These are phyloP conservation scores for Wickerhamiella brachini DNA, from an alignment of 805 yeast species.

Conservation along the genomic window DNA sequence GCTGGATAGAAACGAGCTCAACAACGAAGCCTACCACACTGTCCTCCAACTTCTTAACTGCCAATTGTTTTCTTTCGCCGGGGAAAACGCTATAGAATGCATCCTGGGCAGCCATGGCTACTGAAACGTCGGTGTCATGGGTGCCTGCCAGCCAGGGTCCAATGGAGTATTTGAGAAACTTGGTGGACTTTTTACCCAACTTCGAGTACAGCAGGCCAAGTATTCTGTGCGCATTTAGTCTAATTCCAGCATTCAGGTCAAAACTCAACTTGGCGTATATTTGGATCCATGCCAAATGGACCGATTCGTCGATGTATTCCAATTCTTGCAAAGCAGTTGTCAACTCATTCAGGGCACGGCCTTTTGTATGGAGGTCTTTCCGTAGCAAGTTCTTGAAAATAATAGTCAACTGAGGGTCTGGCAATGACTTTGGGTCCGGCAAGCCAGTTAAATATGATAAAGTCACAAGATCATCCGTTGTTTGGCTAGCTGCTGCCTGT, in stretches of 20 bases:
- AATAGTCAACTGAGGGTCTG: constrained; percentile 38
- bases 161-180: constrained; percentile 54
- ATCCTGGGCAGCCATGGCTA: constrained; percentile 35
- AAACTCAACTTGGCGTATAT: constrained; percentile 66
- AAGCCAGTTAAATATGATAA: constrained; percentile 63
- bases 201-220: constrained; percentile 40
- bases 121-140: constrained; percentile 55
- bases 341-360: constrained; percentile 55
- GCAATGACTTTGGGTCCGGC: constrained; percentile 49
- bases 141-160: constrained; percentile 63
- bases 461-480: constrained; percentile 34
- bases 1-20: constrained; percentile 42
- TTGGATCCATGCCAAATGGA: constrained; percentile 57
- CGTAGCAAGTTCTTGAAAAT: constrained; percentile 66
- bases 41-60: constrained; percentile 47
- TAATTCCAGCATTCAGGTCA: constrained; percentile 53
- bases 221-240: constrained; percentile 48
- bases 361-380: constrained; percentile 74
- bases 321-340: constrained; percentile 23
- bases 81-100: constrained; percentile 43
- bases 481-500: neutral
- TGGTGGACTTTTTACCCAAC: constrained; percentile 44
- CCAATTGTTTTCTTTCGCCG: constrained; percentile 36
- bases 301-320: constrained; percentile 36
- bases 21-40: constrained; percentile 43